Evolutionary conservation across 306 rosid species (phyloP).

Genomic region (Pterocarpus macrocarpus): DNA sequence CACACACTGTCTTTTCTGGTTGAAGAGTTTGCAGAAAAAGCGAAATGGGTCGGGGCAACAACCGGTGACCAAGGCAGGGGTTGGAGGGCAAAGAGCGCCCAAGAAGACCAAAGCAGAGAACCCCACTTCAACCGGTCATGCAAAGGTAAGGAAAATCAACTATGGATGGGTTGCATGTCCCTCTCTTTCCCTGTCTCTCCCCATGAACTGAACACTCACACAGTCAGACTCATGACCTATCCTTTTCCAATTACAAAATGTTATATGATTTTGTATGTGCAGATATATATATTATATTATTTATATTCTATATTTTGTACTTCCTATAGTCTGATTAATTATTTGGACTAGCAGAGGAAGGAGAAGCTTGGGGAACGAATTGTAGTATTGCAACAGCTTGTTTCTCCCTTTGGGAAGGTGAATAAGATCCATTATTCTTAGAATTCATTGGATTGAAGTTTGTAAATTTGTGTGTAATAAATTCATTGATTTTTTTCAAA

Average conservation of each 20-base stretch:
- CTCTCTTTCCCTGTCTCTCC: slow-evolving; percentile 10
- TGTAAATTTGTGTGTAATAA: background rate
- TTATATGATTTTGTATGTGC: background rate
- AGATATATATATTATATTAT: too few relatives aligned
- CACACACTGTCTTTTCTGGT: background rate
- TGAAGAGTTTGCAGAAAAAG: slow-evolving; percentile 59
- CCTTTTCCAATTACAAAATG: slow-evolving; percentile 13
- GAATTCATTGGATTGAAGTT: background rate
- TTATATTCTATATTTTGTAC: too few relatives aligned
- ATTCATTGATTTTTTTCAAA: background rate
- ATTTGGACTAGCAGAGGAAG: slow-evolving; percentile 60
- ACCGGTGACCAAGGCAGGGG: slow-evolving; percentile 25
- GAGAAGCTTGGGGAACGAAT: slow-evolving; percentile 90
- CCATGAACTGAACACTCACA: slow-evolving; percentile 10
- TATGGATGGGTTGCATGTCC: slow-evolving; percentile 39
- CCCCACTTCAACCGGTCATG: slow-evolving; percentile 55
- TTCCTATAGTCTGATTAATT: background rate
- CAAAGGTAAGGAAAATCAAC: slow-evolving; percentile 62
- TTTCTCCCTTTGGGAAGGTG: slow-evolving; percentile 98
- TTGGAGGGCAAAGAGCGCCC: slow-evolving; percentile 50
- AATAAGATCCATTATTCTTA: background rate
- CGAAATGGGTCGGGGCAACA: slow-evolving; percentile 64
- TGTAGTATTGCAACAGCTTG: slow-evolving; percentile 84
- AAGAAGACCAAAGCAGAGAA: slow-evolving; percentile 68
- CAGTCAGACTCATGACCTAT: background rate